A percentile compares a stretch with the other conserved stretches of the same genome.
These are phyloP conservation scores for Phymatotrichopsis omnivora DNA, from an alignment of 2,329 filamentous ascomycete genomes.

Conservation along the genomic window DNA sequence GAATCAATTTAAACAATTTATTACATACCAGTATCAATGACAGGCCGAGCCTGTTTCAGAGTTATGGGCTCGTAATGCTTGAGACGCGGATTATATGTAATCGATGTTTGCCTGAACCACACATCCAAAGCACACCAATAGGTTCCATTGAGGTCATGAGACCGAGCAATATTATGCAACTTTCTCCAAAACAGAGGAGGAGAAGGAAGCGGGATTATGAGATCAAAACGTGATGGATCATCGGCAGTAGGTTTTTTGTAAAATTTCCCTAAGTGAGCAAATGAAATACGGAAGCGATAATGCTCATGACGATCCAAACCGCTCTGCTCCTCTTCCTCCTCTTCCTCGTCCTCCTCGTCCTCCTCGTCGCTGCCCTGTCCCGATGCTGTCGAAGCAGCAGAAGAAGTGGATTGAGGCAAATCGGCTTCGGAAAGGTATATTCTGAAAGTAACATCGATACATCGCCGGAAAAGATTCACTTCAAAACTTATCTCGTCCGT, in stretches of 20 bases:
- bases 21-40: constrained; percentile 49
- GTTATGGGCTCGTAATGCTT: constrained; percentile 37
- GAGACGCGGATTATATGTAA: constrained; percentile 41
- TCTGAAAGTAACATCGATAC: constrained; percentile 38
- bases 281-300: constrained; percentile 36
- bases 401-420: no score
- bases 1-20: no score
- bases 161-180: constrained; percentile 32
- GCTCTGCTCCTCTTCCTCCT: constrained; percentile 3
- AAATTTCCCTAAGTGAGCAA: constrained; percentile 39
- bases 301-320: constrained; percentile 14
- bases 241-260: no score
- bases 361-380: constrained; percentile 15
- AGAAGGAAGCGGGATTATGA: constrained; percentile 43
- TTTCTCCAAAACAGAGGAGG: constrained; percentile 38
- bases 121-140: constrained; percentile 48
- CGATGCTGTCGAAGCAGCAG: constrained; percentile 25
- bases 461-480: constrained; percentile 37
- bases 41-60: constrained; percentile 41
- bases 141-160: constrained; percentile 37
- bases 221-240: no score
- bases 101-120: constrained; percentile 56
- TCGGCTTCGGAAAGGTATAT: constrained; percentile 29
- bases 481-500: constrained; percentile 32
- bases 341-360: constrained; percentile 4